phyloP scores from a whole-genome alignment of 2,329 filamentous ascomycete genomes.

The Colletotrichum godetiae region DNA sequence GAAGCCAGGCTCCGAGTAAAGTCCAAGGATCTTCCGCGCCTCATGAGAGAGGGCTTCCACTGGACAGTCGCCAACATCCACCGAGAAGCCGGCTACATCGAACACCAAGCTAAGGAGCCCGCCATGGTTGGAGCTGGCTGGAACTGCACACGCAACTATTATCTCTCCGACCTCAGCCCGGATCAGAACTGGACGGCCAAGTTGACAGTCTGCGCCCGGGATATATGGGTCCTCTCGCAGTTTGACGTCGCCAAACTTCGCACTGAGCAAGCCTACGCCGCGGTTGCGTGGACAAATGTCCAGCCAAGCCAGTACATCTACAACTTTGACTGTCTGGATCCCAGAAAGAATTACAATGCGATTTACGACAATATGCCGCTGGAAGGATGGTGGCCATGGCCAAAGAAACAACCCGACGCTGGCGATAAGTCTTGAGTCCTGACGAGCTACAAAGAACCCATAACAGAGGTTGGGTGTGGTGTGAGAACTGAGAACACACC shows the following conservation, averaged over 20 bases:
- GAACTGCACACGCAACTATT: neutral
- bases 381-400: conserved; percentile 34
- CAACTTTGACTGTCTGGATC: neutral
- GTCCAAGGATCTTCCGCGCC: neutral
- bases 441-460: no score
- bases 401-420: neutral
- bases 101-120: neutral
- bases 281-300: neutral
- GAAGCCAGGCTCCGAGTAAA: neutral
- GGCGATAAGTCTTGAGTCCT: neutral
- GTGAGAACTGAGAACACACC: no score
- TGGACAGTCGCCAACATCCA: conserved; percentile 1
- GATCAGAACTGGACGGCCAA: neutral
- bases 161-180: neutral
- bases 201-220: neutral
- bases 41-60: conserved; percentile 20
- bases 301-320: neutral
- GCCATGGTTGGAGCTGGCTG: neutral
- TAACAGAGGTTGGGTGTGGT: no score
- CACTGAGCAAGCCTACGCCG: neutral
- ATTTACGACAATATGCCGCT: conserved; percentile 30
- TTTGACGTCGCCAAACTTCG: neutral
- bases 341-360: neutral
- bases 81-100: neutral
- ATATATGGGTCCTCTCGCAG: accelerated